phyloP scores from a whole-genome alignment of 176 grass and related monocot genomes.

The Puya raimondii region DNA sequence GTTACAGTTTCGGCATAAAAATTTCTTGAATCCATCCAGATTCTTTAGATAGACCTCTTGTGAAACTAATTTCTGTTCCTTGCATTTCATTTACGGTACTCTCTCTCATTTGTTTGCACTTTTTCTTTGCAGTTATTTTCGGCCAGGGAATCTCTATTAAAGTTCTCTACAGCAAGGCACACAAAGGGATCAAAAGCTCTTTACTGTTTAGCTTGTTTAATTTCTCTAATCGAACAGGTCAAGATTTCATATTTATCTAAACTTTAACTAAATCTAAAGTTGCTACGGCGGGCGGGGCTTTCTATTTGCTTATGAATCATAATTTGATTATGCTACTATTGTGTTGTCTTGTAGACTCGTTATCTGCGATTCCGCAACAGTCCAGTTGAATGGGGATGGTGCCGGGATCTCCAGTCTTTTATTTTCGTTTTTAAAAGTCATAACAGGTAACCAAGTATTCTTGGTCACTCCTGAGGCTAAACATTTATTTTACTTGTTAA shows the following conservation, averaged over 20 bases:
- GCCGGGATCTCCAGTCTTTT: constrained; percentile 87
- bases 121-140: constrained; percentile 55
- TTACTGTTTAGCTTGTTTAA: constrained; percentile 81
- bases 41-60: not conserved
- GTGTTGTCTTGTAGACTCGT: constrained; percentile 47
- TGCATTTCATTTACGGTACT: not conserved
- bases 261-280: too few species aligned
- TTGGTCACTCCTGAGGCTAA: not conserved
- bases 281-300: not conserved
- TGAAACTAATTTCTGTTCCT: not conserved
- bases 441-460: constrained; percentile 41
- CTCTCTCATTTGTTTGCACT: not conserved
- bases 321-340: not conserved
- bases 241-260: not conserved
- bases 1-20: not conserved
- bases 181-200: constrained; percentile 49
- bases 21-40: not conserved
- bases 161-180: constrained; percentile 34
- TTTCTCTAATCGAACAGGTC: constrained; percentile 92
- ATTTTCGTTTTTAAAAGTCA: constrained; percentile 80
- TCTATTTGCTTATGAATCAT: not conserved
- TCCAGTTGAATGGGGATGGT: constrained; percentile 97
- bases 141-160: constrained; percentile 45
- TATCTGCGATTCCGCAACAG: constrained; percentile 66
- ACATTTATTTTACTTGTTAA: not conserved